phyloP scores from a whole-genome alignment of 2,329 filamentous ascomycete genomes.

The Allantophomopsis cytisporea region DNA sequence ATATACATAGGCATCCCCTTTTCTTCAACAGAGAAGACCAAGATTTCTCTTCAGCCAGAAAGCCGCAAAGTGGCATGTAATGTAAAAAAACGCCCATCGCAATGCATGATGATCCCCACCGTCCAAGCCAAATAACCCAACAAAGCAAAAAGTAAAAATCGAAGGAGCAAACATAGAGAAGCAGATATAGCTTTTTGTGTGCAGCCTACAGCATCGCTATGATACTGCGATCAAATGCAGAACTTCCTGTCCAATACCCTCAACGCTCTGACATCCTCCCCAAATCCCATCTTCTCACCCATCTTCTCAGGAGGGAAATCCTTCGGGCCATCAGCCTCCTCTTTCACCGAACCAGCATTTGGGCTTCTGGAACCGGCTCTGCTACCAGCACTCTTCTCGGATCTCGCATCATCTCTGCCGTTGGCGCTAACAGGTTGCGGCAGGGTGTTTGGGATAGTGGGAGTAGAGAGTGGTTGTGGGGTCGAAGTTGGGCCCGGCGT shows the following conservation, averaged over 20 bases:
- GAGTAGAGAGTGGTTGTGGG: neutral
- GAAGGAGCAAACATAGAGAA: too few species aligned
- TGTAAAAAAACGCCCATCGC: too few species aligned
- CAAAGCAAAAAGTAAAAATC: too few species aligned
- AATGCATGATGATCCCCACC: too few species aligned
- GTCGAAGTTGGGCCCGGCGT: neutral
- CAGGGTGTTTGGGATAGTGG: slow-evolving; percentile 4
- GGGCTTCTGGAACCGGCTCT: slow-evolving; percentile 14
- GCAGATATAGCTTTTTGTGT: too few species aligned
- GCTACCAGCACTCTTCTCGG: slow-evolving; percentile 15
- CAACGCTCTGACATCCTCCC: slow-evolving; percentile 50
- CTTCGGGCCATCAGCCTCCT: slow-evolving; percentile 3
- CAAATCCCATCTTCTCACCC: slow-evolving; percentile 36
- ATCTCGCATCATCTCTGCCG: slow-evolving; percentile 11
- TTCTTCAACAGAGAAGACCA: too few species aligned
- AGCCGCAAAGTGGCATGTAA: too few species aligned
- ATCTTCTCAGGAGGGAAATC: slow-evolving; percentile 36
- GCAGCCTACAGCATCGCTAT: too few species aligned
- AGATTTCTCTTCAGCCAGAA: too few species aligned
- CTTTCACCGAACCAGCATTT: slow-evolving; percentile 3
- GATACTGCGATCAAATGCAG: slow-evolving; percentile 14
- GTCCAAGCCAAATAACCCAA: too few species aligned
- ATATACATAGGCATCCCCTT: too few species aligned
- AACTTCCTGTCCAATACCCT: slow-evolving; percentile 51
- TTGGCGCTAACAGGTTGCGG: slow-evolving; percentile 11